Evolutionary conservation across 2,329 filamentous ascomycete species (phyloP), one percentile per base, ranked within the genome.

Genomic region (Botrytis aclada): DNA sequence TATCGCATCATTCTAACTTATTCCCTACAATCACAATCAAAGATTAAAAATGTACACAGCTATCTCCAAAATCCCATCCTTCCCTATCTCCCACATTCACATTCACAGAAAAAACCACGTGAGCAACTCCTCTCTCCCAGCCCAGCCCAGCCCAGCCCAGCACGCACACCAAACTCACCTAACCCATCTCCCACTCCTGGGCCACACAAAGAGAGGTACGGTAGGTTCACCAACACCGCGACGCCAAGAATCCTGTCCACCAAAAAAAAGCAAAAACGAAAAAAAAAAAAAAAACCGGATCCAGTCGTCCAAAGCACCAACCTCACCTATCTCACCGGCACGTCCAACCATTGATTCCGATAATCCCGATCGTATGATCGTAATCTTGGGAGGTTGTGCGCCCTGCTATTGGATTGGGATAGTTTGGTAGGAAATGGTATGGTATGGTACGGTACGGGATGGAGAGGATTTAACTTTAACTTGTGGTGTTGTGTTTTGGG

Each of bases 351-450:
- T 67, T 56, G 25, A 14, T 67, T 67, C 65, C 65, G 65, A 67
- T 67, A 29, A 29, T 67, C 37, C 65, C 65, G 47, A 67, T 67
- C 47, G 65, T 67, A 67, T 67, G 65, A 67, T 67, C 25, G 43
- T 51, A 66, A 51, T 66, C 43, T 51, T 51, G 29, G 45, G 51
- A 54, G 51, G 16, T 56, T 29, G 47, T 54, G 47, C 47, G 47
- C n/a, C n/a, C n/a, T n/a, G n/a, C n/a, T n/a, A n/a, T n/a, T n/a
- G n/a, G n/a, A n/a, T n/a, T n/a, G n/a, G n/a, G n/a, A n/a, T n/a
- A n/a, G n/a, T n/a, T n/a, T n/a, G n/a, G n/a, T n/a, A n/a, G n/a
- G n/a, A n/a, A n/a, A n/a, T n/a, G 14, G 16, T 45, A 18, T 9
- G 18, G 61, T 18, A 29, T 63, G 41, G 34, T 61, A 20, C 8